phyloP scores from a whole-genome alignment of 2,329 filamentous ascomycete genomes.

The Trichoderma citrinoviride region DNA sequence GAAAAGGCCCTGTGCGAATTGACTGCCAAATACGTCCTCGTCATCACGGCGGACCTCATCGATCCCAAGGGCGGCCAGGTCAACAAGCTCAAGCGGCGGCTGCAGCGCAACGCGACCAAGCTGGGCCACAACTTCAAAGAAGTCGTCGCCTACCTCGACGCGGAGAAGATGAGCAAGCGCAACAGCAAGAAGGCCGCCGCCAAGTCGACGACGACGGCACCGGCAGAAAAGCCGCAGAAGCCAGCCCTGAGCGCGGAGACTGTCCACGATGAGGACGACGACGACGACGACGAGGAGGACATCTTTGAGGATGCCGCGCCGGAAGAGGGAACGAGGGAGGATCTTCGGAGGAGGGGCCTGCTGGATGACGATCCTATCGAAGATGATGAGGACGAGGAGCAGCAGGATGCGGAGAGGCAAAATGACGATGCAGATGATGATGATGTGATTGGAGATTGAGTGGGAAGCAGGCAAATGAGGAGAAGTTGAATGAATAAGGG shows the following conservation, averaged over 20 bases:
- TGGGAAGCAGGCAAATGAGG: not conserved
- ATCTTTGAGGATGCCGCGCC: constrained; percentile 50
- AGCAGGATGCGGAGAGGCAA: constrained; percentile 30
- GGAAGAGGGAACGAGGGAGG: constrained; percentile 59
- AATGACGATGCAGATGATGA: constrained; percentile 46
- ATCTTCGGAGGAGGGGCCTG: constrained; percentile 54
- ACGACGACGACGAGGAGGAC: constrained; percentile 42
- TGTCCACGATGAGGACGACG: constrained; percentile 41
- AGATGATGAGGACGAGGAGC: constrained; percentile 34
- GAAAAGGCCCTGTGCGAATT: constrained; percentile 86
- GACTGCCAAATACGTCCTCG: constrained; percentile 79
- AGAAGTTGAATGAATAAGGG: constrained; percentile 15
- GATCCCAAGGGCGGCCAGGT: constrained; percentile 60
- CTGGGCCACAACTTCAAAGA: constrained; percentile 85
- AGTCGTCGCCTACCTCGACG: constrained; percentile 76
- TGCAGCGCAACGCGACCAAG: constrained; percentile 75
- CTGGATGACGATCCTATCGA: constrained; percentile 45
- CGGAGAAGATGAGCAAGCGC: constrained; percentile 53
- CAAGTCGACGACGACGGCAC: constrained; percentile 18
- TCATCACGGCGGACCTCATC: constrained; percentile 71
- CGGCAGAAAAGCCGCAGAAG: constrained; percentile 34
- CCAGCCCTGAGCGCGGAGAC: constrained; percentile 44
- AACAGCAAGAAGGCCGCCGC: constrained; percentile 43
- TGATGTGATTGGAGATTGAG: constrained; percentile 46
- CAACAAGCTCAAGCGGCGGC: constrained; percentile 64